Percentiles rank a stretch among this genome's conserved stretches.
Conservation (phyloP, 139 green algal species). For the Auxenochlorella protothecoides region DNA sequence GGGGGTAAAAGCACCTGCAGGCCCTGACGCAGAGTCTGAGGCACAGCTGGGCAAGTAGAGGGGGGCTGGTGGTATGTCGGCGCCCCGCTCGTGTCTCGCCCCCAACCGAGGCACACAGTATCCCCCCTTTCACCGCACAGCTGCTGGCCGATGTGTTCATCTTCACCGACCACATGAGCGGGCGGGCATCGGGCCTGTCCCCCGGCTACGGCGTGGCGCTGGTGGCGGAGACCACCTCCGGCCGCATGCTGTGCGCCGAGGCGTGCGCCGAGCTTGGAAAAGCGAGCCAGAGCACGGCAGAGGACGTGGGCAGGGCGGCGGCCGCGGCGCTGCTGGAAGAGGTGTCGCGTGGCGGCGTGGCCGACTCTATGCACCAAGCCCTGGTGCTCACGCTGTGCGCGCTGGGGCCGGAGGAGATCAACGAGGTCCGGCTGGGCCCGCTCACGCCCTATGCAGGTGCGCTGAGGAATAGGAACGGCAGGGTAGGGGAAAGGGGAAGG, state of each 20-base stretch:
- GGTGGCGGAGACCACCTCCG: slow-evolving; percentile 91
- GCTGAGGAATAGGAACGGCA: no score
- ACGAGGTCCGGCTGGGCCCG: slow-evolving; percentile 72
- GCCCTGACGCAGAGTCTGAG: background rate
- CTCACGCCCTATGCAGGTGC: slow-evolving; percentile 61
- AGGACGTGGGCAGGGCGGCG: slow-evolving; percentile 72
- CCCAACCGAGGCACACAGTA: no score
- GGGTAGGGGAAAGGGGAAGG: no score
- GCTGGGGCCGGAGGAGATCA: slow-evolving; percentile 74
- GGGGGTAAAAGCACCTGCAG: no score
- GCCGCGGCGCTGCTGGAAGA: slow-evolving; percentile 80
- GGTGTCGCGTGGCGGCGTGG: slow-evolving; percentile 74
- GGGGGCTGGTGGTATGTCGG: no score
- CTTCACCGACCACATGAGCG: slow-evolving; percentile 91
- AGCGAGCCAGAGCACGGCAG: slow-evolving; percentile 29
- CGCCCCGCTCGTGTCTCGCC: no score
- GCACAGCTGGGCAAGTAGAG: background rate
- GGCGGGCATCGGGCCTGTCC: slow-evolving; percentile 48
- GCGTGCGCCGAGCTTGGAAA: slow-evolving; percentile 10
- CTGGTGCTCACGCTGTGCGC: slow-evolving; percentile 81
- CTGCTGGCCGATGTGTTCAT: slow-evolving; percentile 96
- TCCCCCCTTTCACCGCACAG: background rate
- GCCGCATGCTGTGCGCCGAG: slow-evolving; percentile 72
- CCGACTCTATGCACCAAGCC: slow-evolving; percentile 64
- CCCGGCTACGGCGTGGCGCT: slow-evolving; percentile 91